Evolutionary conservation across 1,284 basidiomycete species (phyloP), one percentile per base, ranked within the genome.

Genomic region (Leccinum fuscescens): DNA sequence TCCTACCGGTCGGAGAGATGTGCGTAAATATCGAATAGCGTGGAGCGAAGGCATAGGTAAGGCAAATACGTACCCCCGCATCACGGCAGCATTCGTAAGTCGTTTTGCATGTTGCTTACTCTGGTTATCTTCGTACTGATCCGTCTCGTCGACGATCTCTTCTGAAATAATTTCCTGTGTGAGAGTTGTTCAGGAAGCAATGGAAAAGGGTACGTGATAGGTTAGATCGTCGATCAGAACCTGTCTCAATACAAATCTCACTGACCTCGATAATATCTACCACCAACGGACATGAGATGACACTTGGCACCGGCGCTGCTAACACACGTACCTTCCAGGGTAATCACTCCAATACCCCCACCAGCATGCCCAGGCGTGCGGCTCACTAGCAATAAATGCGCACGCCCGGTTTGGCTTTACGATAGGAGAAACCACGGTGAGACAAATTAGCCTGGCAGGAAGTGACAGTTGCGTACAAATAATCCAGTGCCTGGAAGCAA

Each of bases 341-440:
- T 92, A 59, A 93, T 83, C 2, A 94, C 88, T 35, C 93, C 93
- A 31, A 94, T 80, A 2, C 88, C 94, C 48, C 94, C 94, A 15
- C 89, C 88, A 4, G 87, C 80, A 49, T 82, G 75, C 0, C 95
- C 95, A 0, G 95, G 95, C 0, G 90, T 91, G 11, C 81, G 81
- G 66, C 91, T 94, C 39, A 99, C 86, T 24, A 99, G 79, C 22
- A 99, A 81, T 65, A 98, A 81, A 76, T 99, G 96, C 0, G 94
- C 93, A 55, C 95, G 88, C 6, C 96, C 96, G 3, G 94, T 96
- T 82, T 98, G 96, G 82, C 93, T 95, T 68, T 74, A n/a, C 6
- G 15, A 51, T 39, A 7, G 3, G 15, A 17, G 78, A 76, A 15
- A 27, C 52, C 74, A 68, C 7, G 2, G 35, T 69, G 58, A 77